Evolutionary conservation across 192 early-diverging fungal species (phyloP).

Genomic region (Entomortierella parvispora): DNA sequence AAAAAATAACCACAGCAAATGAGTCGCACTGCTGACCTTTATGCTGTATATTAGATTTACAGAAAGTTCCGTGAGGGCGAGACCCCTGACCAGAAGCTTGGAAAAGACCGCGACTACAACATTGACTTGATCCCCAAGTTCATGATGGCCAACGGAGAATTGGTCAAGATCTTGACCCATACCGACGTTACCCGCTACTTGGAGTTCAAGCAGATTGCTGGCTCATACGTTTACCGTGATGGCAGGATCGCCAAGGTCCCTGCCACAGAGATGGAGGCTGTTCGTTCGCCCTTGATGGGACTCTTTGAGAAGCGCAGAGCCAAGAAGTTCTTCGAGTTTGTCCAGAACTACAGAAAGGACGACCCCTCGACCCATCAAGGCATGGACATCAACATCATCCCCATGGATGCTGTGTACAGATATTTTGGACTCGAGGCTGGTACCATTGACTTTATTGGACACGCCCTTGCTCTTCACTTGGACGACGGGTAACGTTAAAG

Average conservation of each 20-base stretch:
- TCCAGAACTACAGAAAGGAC: slow-evolving; percentile 89
- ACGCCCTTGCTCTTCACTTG: slow-evolving; percentile 95
- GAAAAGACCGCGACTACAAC: slow-evolving; percentile 91
- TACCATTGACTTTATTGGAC: slow-evolving; percentile 98
- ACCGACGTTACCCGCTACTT: slow-evolving; percentile 98
- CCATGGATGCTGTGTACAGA: slow-evolving; percentile 91
- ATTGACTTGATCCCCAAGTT: slow-evolving; percentile 99
- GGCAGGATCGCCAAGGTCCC: slow-evolving; percentile 97
- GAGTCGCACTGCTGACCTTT: not conserved
- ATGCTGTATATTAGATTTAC: slow-evolving; percentile 63
- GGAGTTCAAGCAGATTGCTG: slow-evolving; percentile 96
- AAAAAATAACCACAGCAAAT: too few species aligned
- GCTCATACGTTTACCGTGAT: slow-evolving; percentile 92
- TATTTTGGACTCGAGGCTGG: slow-evolving; percentile 91
- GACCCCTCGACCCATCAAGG: slow-evolving; percentile 87
- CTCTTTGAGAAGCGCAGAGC: slow-evolving; percentile 95
- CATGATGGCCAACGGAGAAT: slow-evolving; percentile 98
- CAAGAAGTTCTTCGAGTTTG: slow-evolving; percentile 96
- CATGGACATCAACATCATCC: slow-evolving; percentile 76
- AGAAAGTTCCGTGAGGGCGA: slow-evolving; percentile 72
- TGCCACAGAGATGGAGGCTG: slow-evolving; percentile 86
- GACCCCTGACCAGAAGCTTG: slow-evolving; percentile 62
- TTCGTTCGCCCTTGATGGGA: slow-evolving; percentile 88
- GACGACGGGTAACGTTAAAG: slow-evolving; percentile 75
- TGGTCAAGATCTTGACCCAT: slow-evolving; percentile 96